Conservation (phyloP, 139 green algal genomes). For the Micromonas commoda region DNA sequence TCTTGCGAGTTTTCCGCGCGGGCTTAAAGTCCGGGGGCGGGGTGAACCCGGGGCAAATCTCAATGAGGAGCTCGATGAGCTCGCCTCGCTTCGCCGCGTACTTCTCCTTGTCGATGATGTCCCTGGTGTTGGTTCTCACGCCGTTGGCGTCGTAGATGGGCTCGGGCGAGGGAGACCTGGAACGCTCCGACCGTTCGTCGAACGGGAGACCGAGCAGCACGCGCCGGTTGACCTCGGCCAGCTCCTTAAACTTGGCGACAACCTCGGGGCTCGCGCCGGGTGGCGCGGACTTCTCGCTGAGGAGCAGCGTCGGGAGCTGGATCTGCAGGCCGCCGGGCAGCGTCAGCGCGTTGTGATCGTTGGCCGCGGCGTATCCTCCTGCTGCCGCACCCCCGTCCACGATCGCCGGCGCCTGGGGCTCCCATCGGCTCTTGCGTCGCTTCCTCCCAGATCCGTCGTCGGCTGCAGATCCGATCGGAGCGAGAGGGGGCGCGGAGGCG, state of each 20-base stretch:
- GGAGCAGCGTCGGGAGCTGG: not conserved
- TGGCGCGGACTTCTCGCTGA: not conserved
- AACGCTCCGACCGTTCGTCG: conserved; percentile 48
- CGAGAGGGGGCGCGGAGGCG: no score
- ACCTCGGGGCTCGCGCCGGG: not conserved
- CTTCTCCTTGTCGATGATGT: conserved; percentile 78
- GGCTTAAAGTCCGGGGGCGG: conserved; percentile 81
- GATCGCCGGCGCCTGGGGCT: not conserved
- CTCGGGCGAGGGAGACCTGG: conserved; percentile 82
- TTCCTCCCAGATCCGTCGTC: no score
- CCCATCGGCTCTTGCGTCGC: no score
- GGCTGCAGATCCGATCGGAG: no score
- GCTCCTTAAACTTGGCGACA: not conserved
- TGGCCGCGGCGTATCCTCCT: not conserved
- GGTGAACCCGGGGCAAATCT: conserved; percentile 67
- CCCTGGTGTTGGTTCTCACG: conserved; percentile 79
- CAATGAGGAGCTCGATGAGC: conserved; percentile 88
- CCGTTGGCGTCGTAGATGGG: conserved; percentile 85
- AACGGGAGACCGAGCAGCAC: not conserved
- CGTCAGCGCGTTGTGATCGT: not conserved
- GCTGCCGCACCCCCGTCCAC: no score
- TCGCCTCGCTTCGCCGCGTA: conserved; percentile 52
- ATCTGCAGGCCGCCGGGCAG: not conserved
- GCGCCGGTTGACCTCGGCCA: not conserved
- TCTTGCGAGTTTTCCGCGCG: conserved; percentile 71